These are phyloP conservation scores for Binderoboletus segoi DNA, from an alignment of 1,284 basidiomycete genomes.

Conservation along the genomic window DNA sequence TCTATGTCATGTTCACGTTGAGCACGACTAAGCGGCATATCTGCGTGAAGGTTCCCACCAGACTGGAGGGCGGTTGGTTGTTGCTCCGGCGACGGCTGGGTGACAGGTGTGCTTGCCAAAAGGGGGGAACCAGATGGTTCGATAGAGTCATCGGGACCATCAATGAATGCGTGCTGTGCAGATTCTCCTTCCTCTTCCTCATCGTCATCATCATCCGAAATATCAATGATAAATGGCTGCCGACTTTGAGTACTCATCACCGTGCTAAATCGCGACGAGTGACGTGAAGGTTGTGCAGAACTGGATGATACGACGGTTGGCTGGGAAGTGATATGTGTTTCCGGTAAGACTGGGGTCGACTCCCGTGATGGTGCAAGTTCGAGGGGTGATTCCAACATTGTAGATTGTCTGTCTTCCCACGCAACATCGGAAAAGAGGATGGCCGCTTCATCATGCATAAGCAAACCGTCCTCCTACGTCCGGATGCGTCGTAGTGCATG, in stretches of 20 bases:
- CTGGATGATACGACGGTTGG: background rate
- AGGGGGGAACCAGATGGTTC: conserved; percentile 2
- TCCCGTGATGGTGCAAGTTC: background rate
- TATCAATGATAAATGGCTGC: conserved; percentile 34
- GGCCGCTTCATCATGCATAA: conserved; percentile 7
- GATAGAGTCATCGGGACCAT: background rate
- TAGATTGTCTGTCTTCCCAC: conserved; percentile 1
- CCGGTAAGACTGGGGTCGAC: conserved; percentile 8
- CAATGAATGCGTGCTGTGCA: conserved; percentile 15
- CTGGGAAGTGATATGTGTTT: conserved; percentile 6
- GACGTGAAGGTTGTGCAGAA: conserved; percentile 7
- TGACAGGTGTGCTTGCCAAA: background rate
- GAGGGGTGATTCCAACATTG: conserved; percentile 1
- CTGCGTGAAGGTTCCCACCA: conserved; percentile 1
- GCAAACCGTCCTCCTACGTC: conserved; percentile 23
- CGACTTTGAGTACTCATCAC: conserved; percentile 23
- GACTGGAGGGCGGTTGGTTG: conserved; percentile 2
- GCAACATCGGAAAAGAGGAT: background rate
- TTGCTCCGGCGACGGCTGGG: conserved; percentile 1
- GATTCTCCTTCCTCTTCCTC: conserved; percentile 34
- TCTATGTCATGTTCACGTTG: conserved; percentile 40
- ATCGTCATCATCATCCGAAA: conserved; percentile 36
- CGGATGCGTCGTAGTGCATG: conserved; percentile 1
- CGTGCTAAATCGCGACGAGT: conserved; percentile 31
- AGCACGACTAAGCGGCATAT: conserved; percentile 11